phyloP scores from a whole-genome alignment of 129 eudicot species.

The Chrysanthemum seticuspe region DNA sequence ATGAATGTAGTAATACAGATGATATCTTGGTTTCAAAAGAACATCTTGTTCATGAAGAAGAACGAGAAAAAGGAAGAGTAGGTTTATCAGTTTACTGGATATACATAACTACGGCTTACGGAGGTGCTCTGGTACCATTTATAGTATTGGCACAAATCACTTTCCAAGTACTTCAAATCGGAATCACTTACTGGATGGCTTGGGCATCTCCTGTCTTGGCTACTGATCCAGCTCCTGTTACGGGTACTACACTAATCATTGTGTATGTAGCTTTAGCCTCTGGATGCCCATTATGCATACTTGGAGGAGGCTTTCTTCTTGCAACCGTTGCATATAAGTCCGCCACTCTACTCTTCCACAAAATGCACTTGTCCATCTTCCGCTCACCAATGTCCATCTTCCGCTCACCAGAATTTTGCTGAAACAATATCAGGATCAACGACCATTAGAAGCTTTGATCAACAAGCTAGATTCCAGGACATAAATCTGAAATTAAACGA shows the following conservation, averaged over 20 bases:
- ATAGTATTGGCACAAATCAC: conserved; percentile 34
- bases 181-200: conserved; percentile 95
- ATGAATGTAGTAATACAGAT: background rate
- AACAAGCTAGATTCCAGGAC: conserved; percentile 36
- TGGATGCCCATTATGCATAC: conserved; percentile 64
- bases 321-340: conserved; percentile 63
- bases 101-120: conserved; percentile 35
- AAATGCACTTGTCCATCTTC: conserved; percentile 69
- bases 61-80: conserved; percentile 28
- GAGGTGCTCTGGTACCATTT: conserved; percentile 39
- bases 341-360: conserved; percentile 63
- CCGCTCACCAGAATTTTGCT: conserved; percentile 59
- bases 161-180: conserved; percentile 54
- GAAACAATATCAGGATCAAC: conserved; percentile 37
- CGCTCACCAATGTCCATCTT: conserved; percentile 91
- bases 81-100: conserved; percentile 38
- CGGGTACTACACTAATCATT: conserved; percentile 44
- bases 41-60: conserved; percentile 31
- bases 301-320: conserved; percentile 51
- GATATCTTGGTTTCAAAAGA: conserved; percentile 21
- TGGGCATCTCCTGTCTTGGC: conserved; percentile 82
- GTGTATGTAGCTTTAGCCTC: conserved; percentile 65
- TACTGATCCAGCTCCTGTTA: conserved; percentile 49
- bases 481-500: conserved; percentile 33
- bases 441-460: conserved; percentile 44